Evolutionary conservation across 306 rosid genomes (phyloP).

Genomic region (Adenanthera pavonina): DNA sequence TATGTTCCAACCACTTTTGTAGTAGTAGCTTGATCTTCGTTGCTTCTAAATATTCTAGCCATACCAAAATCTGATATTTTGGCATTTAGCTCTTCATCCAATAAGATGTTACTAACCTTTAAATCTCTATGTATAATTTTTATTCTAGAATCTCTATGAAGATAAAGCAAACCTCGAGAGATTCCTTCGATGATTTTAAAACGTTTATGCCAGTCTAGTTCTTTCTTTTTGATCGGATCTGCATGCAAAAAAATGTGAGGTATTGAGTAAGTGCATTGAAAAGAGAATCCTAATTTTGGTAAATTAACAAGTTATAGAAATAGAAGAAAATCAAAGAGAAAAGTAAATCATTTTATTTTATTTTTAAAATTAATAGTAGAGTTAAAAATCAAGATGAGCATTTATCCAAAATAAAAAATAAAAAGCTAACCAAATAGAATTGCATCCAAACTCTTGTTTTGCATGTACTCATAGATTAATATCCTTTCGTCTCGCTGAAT

Average conservation of each 20-base stretch:
- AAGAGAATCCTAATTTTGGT: neutral
- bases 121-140: constrained; percentile 8
- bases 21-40: neutral
- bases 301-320: neutral
- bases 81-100: neutral
- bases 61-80: constrained; percentile 1
- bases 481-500: neutral
- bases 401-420: neutral
- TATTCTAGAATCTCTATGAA: neutral
- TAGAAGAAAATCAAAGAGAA: neutral
- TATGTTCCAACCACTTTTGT: neutral
- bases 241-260: neutral
- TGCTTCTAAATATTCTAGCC: constrained; percentile 6
- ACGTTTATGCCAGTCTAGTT: neutral
- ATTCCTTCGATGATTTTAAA: constrained; percentile 6
- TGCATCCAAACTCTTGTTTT: constrained; percentile 19
- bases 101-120: neutral
- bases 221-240: neutral
- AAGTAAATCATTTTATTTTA: neutral
- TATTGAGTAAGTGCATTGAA: neutral
- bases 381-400: neutral
- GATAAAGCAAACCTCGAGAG: constrained; percentile 3
- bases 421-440: neutral
- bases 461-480: constrained; percentile 5
- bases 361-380: neutral